Base-by-base conservation (phyloP, 345 rosid species). In the Lumnitzera racemosa region DNA sequence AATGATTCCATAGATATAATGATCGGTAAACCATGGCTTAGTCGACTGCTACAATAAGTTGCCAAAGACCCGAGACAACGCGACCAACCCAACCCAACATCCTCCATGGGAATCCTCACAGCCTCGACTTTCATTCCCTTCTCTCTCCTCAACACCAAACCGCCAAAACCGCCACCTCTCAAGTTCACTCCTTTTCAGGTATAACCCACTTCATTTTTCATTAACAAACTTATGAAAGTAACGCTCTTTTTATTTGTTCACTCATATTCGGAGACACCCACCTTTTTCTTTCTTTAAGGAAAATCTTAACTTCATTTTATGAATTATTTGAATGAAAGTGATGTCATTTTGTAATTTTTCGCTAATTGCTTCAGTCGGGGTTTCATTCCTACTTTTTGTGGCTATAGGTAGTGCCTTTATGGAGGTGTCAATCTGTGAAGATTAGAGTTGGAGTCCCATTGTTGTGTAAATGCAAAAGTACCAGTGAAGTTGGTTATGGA, bases 81-180 rank as follows among this genome's bases (percentile, higher is more conserved):
- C 10, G 2, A 36, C 9, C 43, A 36, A 5, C 43, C 43, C 43
- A 36, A 36, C 43, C 43, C 43, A 36, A 3, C 43, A 9, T 36
- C 11, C 3, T 36, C 7, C 70, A 83, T 88, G 92, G 88, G 77
- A 76, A 71, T 80, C 66, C 74, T 76, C 13, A 74, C 89, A 58
- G 73, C 69, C 70, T 76, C 83, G 64, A 41, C 75, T 52, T 4
- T 71, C 48, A 24, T 51, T 51, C 48, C 63, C 20, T 70, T 67
- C 57, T 13, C 69, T 5, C 13, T 72, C 12, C 68, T 47, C 46
- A 47, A 29, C 7, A 47, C 59, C 61, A 58, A 25, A 17, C 58
- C 47, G 68, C 69, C 49, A 63, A 67, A 5, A 36, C 43, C 43
- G 7, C 1, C 74, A 68, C 13, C 58, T 53, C 65, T 72, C 63